Evolutionary conservation across 2,329 filamentous ascomycete genomes (phyloP).

Genomic region (Colletotrichum destructivum): DNA sequence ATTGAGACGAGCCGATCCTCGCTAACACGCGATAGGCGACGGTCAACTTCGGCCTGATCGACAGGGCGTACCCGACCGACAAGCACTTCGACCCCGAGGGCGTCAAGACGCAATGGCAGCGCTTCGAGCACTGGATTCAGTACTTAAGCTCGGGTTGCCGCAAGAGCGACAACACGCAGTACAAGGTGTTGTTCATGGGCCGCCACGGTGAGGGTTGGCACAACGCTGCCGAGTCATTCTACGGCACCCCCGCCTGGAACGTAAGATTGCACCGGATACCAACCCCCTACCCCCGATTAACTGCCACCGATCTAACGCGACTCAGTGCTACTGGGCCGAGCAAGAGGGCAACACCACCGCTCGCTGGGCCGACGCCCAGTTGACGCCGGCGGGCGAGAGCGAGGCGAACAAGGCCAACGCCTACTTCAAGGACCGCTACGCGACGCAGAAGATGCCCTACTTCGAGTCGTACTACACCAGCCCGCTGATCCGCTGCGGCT

Average conservation of each 20-base stretch:
- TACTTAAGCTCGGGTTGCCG: conserved; percentile 63
- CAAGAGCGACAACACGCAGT: conserved; percentile 63
- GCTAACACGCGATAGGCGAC: conserved; percentile 59
- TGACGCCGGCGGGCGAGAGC: conserved; percentile 69
- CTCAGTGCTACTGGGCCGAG: conserved; percentile 75
- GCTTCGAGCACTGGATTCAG: conserved; percentile 72
- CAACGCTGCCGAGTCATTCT: conserved; percentile 75
- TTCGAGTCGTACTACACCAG: conserved; percentile 77
- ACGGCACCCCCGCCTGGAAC: conserved; percentile 79
- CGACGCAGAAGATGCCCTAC: conserved; percentile 68
- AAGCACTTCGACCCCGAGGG: conserved; percentile 54
- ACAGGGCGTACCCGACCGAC: conserved; percentile 73
- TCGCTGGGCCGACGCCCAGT: conserved; percentile 74
- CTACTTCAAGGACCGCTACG: conserved; percentile 72
- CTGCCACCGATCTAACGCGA: conserved; percentile 41
- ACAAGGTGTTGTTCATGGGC: conserved; percentile 78
- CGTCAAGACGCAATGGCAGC: conserved; percentile 73
- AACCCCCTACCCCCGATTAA: no score
- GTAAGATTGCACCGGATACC: conserved; percentile 54
- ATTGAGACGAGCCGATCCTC: not conserved
- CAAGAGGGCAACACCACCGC: conserved; percentile 75
- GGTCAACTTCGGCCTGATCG: conserved; percentile 76
- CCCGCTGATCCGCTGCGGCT: conserved; percentile 74
- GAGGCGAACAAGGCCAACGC: conserved; percentile 72
- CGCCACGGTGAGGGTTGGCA: conserved; percentile 80